Evolutionary conservation across 208 protist species (phyloP).

Genomic region (Kentomonas sorsogonicus): DNA sequence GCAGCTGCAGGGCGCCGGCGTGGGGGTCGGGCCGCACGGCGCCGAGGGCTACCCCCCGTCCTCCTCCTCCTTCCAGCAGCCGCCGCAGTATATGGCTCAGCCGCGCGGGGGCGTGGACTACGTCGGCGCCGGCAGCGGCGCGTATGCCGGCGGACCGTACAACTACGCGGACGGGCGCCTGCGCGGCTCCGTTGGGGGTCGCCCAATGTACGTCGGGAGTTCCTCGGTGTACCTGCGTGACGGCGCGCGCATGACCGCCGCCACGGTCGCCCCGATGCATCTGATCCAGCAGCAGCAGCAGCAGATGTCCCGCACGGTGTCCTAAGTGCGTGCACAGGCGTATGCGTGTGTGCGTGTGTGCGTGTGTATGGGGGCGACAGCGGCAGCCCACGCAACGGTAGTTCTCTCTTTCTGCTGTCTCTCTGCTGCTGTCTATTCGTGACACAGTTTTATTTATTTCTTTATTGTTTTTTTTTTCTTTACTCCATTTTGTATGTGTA

Average conservation of each 20-base stretch:
- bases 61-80: too few species aligned
- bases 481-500: constrained; percentile 8
- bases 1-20: constrained; percentile 12
- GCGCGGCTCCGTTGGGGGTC: constrained; percentile 18
- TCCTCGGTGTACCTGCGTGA: constrained; percentile 47
- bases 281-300: neutral
- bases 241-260: constrained; percentile 38
- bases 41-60: too few species aligned
- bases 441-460: constrained; percentile 3
- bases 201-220: constrained; percentile 57
- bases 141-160: neutral
- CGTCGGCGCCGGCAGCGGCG: too few species aligned
- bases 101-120: too few species aligned
- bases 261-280: constrained; percentile 22
- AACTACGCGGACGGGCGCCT: neutral
- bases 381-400: neutral
- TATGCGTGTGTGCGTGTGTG: too few species aligned
- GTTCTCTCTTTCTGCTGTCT: neutral
- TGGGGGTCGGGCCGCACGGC: constrained; percentile 3
- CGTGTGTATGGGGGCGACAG: too few species aligned
- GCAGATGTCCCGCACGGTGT: neutral
- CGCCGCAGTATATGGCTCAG: neutral
- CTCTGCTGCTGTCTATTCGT: neutral
- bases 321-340: too few species aligned
- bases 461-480: constrained; percentile 4